Conservation (phyloP, 176 grass and related monocot genomes). For the Bothriochloa decipiens region DNA sequence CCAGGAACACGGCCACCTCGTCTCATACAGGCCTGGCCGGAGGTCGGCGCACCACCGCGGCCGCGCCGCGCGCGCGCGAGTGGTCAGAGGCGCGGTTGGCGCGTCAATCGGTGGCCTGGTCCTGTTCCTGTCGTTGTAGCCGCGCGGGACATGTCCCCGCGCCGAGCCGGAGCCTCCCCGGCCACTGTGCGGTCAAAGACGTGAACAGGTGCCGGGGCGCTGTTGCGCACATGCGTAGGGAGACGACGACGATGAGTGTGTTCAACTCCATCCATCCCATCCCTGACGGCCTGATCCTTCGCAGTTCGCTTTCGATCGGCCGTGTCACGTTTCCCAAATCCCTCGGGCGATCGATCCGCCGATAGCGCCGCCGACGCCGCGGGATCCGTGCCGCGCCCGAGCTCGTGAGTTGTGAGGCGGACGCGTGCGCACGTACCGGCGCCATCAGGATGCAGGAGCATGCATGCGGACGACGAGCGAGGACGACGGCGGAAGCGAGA, state of each 20-base stretch:
- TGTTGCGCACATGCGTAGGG: not conserved
- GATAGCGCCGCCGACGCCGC: not conserved
- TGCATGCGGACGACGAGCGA: no score
- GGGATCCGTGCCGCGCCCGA: not conserved
- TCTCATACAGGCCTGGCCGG: not conserved
- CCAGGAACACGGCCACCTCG: no score
- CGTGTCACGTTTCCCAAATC: not conserved
- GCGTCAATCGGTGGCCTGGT: not conserved
- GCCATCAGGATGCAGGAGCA: not conserved
- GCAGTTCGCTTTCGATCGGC: not conserved
- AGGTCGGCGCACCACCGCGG: not conserved
- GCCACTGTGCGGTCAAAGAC: conserved; percentile 1
- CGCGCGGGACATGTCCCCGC: no score
- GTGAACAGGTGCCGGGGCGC: not conserved
- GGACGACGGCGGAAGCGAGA: not conserved
- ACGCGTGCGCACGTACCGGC: not conserved
- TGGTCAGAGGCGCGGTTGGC: not conserved
- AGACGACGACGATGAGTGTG: not conserved
- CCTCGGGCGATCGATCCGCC: not conserved
- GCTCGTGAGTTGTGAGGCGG: not conserved
- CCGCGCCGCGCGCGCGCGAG: not conserved
- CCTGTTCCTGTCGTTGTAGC: not conserved
- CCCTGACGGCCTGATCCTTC: not conserved
- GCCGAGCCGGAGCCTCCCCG: not conserved
- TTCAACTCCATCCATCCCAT: not conserved